Evolutionary conservation across 768 basidiomycete genomes (phyloP).

Genomic region (Pulveroboletus ravenelii): DNA sequence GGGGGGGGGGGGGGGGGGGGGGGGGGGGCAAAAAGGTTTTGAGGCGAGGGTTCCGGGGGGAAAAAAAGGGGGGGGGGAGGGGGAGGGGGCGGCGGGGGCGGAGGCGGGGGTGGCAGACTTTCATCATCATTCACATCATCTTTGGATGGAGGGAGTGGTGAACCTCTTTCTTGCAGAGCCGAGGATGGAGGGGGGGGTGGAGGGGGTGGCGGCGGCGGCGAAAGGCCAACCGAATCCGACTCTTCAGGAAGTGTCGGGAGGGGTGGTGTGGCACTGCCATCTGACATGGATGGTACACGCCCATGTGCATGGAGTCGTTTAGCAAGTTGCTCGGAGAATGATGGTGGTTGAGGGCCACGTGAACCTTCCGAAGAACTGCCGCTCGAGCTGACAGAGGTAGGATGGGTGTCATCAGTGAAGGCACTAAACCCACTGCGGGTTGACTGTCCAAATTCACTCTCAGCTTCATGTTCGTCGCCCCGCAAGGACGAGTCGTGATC

Average conservation of each 20-base stretch:
- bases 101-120: conserved; percentile 28
- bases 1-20: too few relatives aligned
- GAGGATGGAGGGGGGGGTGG: background rate
- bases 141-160: conserved; percentile 16
- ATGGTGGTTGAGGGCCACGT: conserved; percentile 36
- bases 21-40: too few relatives aligned
- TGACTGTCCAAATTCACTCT: conserved; percentile 55
- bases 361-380: conserved; percentile 36
- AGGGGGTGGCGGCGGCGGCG: conserved; percentile 16
- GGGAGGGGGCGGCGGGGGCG: conserved; percentile 26
- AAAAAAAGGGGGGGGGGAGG: conserved; percentile 27
- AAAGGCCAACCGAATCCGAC: conserved; percentile 17
- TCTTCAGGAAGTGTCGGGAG: conserved; percentile 42
- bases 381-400: conserved; percentile 54
- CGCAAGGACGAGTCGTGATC: conserved; percentile 44
- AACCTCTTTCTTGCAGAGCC: conserved; percentile 2
- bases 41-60: too few relatives aligned
- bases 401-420: conserved; percentile 49
- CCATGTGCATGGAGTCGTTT: conserved; percentile 53
- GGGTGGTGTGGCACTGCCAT: conserved; percentile 32
- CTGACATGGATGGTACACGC: conserved; percentile 36
- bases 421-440: conserved; percentile 24
- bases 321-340: conserved; percentile 59
- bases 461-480: conserved; percentile 46
- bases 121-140: conserved; percentile 11